These are phyloP conservation scores for Cutaneotrichosporon spelunceum DNA, from an alignment of 1,284 basidiomycete species.

Conservation along the genomic window DNA sequence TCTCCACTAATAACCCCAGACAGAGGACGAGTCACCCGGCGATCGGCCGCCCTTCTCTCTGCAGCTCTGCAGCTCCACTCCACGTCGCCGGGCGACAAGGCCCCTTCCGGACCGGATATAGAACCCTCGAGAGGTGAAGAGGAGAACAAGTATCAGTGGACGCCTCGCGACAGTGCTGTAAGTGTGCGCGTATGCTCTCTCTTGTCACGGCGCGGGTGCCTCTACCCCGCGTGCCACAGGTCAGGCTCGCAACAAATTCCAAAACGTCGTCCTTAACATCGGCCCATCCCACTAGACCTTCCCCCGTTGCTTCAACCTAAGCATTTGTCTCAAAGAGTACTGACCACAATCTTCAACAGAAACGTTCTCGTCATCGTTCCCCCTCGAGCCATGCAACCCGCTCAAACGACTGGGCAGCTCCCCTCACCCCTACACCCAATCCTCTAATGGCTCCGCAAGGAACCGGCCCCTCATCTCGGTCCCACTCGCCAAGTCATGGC, in stretches of 20 bases:
- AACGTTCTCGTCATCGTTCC: constrained; percentile 20
- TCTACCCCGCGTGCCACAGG: constrained; percentile 4
- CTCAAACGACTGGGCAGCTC: neutral
- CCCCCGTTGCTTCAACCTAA: neutral
- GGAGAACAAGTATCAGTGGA: constrained; percentile 36
- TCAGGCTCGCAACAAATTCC: neutral
- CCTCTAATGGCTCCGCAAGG: neutral
- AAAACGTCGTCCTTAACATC: neutral
- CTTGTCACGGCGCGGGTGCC: constrained; percentile 1
- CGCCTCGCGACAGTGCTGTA: constrained; percentile 14
- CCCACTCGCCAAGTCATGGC: constrained; percentile 15
- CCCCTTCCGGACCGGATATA: neutral
- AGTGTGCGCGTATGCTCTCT: neutral
- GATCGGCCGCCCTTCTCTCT: constrained; percentile 9
- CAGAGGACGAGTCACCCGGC: constrained; percentile 5
- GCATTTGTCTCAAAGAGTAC: neutral
- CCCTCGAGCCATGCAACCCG: constrained; percentile 7
- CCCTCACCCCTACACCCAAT: neutral
- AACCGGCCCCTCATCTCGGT: neutral
- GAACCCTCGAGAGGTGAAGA: constrained; percentile 39
- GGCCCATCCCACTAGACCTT: neutral
- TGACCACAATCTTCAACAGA: constrained; percentile 12
- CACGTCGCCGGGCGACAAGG: constrained; percentile 6
- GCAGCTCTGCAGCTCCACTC: neutral
- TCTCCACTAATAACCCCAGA: neutral